Evolutionary conservation across 768 basidiomycete species (phyloP).

Genomic region (Podaxis mareebaensis): DNA sequence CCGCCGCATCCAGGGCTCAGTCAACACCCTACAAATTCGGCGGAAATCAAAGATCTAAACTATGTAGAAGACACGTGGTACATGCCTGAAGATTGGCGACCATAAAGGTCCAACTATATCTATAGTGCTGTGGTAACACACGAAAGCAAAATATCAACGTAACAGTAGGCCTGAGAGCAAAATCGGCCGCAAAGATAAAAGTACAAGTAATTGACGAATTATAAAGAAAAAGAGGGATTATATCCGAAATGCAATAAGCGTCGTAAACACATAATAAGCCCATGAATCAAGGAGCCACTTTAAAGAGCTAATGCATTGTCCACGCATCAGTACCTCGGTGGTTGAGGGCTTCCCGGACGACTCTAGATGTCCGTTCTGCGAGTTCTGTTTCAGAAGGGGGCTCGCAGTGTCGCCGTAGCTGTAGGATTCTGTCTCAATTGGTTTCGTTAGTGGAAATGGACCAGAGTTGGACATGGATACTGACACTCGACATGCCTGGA

Average conservation of each 20-base stretch:
- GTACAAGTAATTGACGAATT: neutral
- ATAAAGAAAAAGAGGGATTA: neutral
- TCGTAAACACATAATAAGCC: neutral
- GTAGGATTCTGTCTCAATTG: conserved; percentile 34
- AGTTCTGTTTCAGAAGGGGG: conserved; percentile 9
- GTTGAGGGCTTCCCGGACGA: conserved; percentile 16
- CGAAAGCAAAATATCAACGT: no score
- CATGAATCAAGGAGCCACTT: neutral
- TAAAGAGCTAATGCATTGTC: neutral
- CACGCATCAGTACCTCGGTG: neutral
- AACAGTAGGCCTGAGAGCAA: no score
- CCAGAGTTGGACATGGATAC: conserved; percentile 8
- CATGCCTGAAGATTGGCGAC: neutral
- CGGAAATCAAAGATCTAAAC: neutral
- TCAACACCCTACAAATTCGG: neutral
- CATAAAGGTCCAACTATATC: neutral
- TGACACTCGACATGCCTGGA: conserved; percentile 38
- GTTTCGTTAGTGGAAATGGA: neutral
- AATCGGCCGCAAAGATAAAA: neutral
- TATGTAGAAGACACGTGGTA: neutral
- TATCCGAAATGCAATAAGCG: neutral
- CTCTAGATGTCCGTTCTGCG: conserved; percentile 7
- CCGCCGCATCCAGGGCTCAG: neutral
- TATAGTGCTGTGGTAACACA: neutral
- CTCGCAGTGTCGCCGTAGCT: conserved; percentile 33